Evolutionary conservation across 2,329 filamentous ascomycete genomes (phyloP), one percentile per base, ranked within the genome.

Genomic region (Aspergillus niger): DNA sequence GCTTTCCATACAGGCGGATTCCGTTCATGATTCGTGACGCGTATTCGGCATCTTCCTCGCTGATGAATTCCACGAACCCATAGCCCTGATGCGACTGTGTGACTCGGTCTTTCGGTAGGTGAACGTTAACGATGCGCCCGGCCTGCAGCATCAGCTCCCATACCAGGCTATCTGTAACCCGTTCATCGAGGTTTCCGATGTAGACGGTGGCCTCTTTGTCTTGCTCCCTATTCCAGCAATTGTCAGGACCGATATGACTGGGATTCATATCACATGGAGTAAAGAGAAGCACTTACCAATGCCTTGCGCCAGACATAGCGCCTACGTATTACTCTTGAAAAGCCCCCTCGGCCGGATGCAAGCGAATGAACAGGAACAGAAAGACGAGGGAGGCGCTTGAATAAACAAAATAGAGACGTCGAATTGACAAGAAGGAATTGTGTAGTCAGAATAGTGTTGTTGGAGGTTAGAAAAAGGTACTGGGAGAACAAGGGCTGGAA

Each of bases 141-240:
- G 93, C 92, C 81, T 99, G 95, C 58, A 97, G 88, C 92, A 98
- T 98, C 71, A 99, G 85, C 82, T 99, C 95, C 89, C 95, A 97
- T 68, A 99, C 88, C 68, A 97, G 85, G 69, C 90, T 89, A 74
- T 97, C 92, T 50, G 89, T 90, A 67, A 95, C 91, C 76, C 95
- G 92, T 82, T 99, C 95, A 81, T 99, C 95, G 72, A 99, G 92
- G 77, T 98, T 98, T 74, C 95, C 95, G 69, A 98, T 91, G 78
- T 99, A 99, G 76, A 98, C 91, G 44, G 95, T 98, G 69, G 92
- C 92, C 80, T 98, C 94, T 79, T 97, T 97, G 79, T 98, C 94
- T 82, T 98, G 94, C 76, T 97, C 92, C 91, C 90, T 93, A 67
- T 17, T n/a, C 39, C 13, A 13, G n/a, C 13, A 24, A 3, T 71